Evolutionary conservation across 2,329 filamentous ascomycete species (phyloP), one percentile per base, ranked within the genome.

Genomic region (Aspergillus sp.): DNA sequence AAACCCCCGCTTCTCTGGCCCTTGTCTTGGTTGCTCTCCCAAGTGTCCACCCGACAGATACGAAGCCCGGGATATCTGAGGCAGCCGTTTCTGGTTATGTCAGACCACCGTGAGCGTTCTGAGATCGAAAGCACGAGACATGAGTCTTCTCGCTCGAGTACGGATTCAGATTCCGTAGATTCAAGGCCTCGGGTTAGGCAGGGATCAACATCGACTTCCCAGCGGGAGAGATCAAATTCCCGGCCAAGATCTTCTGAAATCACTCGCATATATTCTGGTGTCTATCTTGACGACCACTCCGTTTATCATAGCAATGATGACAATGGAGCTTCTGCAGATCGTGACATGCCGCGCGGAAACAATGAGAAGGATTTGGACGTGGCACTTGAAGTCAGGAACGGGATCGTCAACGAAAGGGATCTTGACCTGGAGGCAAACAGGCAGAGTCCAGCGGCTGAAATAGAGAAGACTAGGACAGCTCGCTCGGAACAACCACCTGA

Each of bases 211-310:
- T 40, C 43, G 35, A 27, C 35, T 46, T 52, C 31, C 33, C 55
- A 23, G 27, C 58, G 21, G 55, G 39, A 43, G 54, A 54, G 61
- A 11, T 67, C 68, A 48, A 45, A 54, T 15, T 66, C 65, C 5
- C 56, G 60, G 37, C 44, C 55, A 4, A 55, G 62, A 12, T 55
- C 58, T 17, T 15, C 40, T 12, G 56, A 60, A 21, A 55, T 73
- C 1, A 59, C 67, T 41, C 62, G 68, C 19, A 60, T 71, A 3
- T 65, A 70, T 58, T 73, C 72, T 1, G 70, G 62, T 3, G 65
- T 64, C 21, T 68, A 74, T 55, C 61, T 72, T 1, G 72, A 76
- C 51, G 71, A 76, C 52, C 63, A 71, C 6, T 68, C 67, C 7
- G 57, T 69, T 6, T 75, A 73, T 31, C 65, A 73, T 47, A 67